phyloP scores from a whole-genome alignment of 169 alveolate species.

The Plasmodium gallinaceum region DNA sequence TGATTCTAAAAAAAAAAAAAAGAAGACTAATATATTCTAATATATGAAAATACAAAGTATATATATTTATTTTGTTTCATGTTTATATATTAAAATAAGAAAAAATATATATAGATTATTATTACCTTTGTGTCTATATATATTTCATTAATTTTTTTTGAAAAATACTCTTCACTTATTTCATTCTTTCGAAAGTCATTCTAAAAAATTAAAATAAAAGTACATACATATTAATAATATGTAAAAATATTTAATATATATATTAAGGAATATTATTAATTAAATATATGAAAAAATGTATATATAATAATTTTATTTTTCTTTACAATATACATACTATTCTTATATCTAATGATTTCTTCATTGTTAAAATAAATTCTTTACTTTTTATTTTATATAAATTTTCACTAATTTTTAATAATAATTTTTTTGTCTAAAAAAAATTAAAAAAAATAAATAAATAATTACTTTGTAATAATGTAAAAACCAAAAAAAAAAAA shows the following conservation, averaged over 20 bases:
- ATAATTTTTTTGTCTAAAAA: slow-evolving; percentile 30
- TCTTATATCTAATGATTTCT: slow-evolving; percentile 64
- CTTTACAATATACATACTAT: slow-evolving; percentile 14
- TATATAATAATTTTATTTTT: too few species aligned
- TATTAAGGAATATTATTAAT: not conserved
- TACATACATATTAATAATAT: not conserved
- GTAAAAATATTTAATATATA: not conserved
- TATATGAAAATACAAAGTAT: not conserved
- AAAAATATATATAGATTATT: not conserved
- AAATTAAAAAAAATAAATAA: not conserved
- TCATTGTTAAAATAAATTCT: slow-evolving; percentile 46
- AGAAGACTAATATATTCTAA: not conserved
- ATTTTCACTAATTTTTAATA: slow-evolving; percentile 37
- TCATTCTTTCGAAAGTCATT: slow-evolving; percentile 53
- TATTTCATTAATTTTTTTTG: slow-evolving; percentile 30
- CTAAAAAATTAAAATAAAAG: slow-evolving; percentile 1
- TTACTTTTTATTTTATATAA: slow-evolving; percentile 30
- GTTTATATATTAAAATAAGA: not conserved
- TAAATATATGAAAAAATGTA: not conserved
- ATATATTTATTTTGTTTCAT: not conserved
- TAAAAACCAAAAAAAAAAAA: too few species aligned
- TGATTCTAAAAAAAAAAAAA: slow-evolving; percentile 18
- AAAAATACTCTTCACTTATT: slow-evolving; percentile 55
- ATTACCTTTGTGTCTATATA: slow-evolving; percentile 43
- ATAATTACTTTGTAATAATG: not conserved